A percentile compares a stretch with the other conserved stretches of the same genome.
Conservation (phyloP, 2,329 filamentous ascomycete species). For the Periconia sp. region DNA sequence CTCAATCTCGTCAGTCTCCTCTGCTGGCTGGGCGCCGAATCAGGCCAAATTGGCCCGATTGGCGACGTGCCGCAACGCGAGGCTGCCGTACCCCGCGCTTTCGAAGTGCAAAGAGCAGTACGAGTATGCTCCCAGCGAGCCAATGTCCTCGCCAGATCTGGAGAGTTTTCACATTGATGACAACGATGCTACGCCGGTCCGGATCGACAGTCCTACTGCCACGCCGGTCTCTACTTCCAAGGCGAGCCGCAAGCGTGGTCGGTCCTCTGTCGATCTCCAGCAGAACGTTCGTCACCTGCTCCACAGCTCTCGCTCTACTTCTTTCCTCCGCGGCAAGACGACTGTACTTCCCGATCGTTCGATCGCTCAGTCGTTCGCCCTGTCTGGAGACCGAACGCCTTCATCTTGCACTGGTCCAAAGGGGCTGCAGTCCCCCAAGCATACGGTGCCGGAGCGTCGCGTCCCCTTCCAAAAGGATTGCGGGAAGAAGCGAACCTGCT, state of each 20-base stretch:
- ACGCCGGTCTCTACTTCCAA: conserved; percentile 21
- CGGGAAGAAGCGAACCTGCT: conserved; percentile 70
- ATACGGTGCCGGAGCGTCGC: conserved; percentile 49
- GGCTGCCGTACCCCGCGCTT: conserved; percentile 48
- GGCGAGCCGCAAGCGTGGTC: conserved; percentile 62
- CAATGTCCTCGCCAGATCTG: conserved; percentile 47
- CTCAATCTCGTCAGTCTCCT: conserved; percentile 61
- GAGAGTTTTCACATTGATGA: conserved; percentile 60
- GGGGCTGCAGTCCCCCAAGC: conserved; percentile 48
- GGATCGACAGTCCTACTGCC: conserved; percentile 33
- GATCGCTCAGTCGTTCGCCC: conserved; percentile 39
- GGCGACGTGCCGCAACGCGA: conserved; percentile 59
- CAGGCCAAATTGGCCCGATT: conserved; percentile 56
- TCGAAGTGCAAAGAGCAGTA: conserved; percentile 46
- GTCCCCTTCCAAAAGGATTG: conserved; percentile 54
- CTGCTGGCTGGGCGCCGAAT: conserved; percentile 59
- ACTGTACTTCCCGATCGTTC: conserved; percentile 45
- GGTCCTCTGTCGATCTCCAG: conserved; percentile 67
- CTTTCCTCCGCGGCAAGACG: conserved; percentile 42
- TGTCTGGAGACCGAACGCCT: conserved; percentile 27
- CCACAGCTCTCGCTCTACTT: conserved; percentile 44
- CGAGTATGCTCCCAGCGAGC: conserved; percentile 42
- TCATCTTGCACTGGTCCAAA: conserved; percentile 33
- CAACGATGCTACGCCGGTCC: conserved; percentile 37
- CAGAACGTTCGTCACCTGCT: conserved; percentile 72